Base-by-base conservation (phyloP, 2,329 filamentous ascomycete species). In the Talaromyces amestolkiae region DNA sequence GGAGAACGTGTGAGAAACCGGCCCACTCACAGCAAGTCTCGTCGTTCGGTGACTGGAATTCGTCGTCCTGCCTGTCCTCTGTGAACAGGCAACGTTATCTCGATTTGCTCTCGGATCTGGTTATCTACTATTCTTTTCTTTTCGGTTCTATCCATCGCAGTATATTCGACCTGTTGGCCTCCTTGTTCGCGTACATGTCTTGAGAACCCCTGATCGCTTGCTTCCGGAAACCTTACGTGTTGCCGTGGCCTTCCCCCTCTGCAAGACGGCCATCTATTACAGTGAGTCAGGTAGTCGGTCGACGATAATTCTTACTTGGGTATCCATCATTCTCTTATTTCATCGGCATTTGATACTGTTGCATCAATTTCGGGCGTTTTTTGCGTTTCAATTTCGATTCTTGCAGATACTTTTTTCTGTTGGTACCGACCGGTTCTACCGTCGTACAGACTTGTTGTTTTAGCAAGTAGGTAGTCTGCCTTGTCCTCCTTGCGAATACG, bases 91-190 rank as follows among this genome's bases (percentile, higher is more conserved):
- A 49, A 31, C 27, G 27, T 31, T 31, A 6, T 31, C 7, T 24
- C 56, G 31, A 60, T 31, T 65, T 65, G 49, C 56, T 10, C 45
- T 6, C 49, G 27, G 64, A 65, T 60, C 56, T 65, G 64, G 64
- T 60, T 60, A 49, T 61, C 58, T 61, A 54, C 64, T 59, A 53
- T 66, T 67, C 59, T 62, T 67, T 69, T 69, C 70, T 17, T 73
- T 71, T 76, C 76, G 71, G 72, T 69, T 67, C 67, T 67, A 69
- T 65, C 68, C 69, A 67, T 64, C 65, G 70, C 68, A 68, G 69
- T 69, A 66, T 69, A 8, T 27, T 47, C 61, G 49, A 35, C 61
- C n/a, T 51, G 51, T n/a, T 54, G 49, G 27, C 56, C 41, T 58
- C 51, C 51, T 56, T 45, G 49, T 56, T 58, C 53, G 61, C 53